A percentile compares a stretch with the other conserved stretches of the same genome.
Conservation (phyloP, 139 green algal genomes). For the Tetradesmus lagerheimii region DNA sequence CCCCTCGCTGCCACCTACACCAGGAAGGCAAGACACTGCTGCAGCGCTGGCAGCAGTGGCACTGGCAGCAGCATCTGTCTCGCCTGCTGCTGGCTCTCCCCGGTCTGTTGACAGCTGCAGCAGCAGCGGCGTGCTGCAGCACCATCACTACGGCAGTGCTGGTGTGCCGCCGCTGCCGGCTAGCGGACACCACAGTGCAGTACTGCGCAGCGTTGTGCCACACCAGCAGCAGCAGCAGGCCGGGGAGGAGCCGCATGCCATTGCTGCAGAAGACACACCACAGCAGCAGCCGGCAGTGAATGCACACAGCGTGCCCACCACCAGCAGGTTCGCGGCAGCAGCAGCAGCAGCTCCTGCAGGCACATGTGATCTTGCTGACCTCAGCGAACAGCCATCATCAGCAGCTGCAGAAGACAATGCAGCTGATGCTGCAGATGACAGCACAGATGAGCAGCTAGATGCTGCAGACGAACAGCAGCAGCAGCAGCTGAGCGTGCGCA, state of each 20-base stretch:
- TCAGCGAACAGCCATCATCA: background rate
- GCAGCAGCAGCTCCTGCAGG: background rate
- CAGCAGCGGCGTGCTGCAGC: background rate
- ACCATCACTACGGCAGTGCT: background rate
- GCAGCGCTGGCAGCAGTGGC: conserved; percentile 19
- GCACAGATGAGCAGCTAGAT: background rate
- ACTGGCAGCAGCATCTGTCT: conserved; percentile 7
- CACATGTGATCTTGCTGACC: background rate
- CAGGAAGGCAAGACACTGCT: background rate
- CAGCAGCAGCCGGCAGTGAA: background rate
- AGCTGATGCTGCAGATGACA: background rate
- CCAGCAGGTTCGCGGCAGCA: conserved; percentile 30
- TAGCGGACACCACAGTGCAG: background rate
- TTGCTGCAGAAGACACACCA: background rate
- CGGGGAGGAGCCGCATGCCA: background rate
- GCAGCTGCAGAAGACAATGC: background rate
- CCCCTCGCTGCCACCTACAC: background rate
- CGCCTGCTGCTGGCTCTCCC: background rate
- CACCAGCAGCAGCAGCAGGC: conserved; percentile 26
- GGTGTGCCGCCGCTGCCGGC: background rate
- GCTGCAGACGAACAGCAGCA: background rate
- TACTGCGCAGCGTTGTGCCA: background rate
- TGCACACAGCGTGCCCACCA: background rate
- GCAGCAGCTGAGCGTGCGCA: background rate
- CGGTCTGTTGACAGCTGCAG: background rate